Evolutionary conservation across 768 basidiomycete genomes (phyloP), one percentile per base, ranked within the genome.

Genomic region (Suillus bovinus): DNA sequence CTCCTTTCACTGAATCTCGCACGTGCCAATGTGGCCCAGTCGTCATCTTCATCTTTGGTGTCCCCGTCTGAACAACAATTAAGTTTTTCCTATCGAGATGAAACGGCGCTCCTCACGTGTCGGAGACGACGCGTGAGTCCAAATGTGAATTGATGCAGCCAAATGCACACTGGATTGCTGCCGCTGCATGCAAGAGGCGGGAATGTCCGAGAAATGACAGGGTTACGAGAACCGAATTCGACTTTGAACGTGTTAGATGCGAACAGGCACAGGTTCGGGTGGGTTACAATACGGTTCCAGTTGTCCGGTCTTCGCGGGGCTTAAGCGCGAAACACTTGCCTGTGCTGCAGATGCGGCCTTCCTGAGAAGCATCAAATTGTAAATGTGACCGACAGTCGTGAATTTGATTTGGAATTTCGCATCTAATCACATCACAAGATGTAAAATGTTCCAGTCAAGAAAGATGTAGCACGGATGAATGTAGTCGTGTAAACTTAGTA

Each of bases 151-250:
- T 67, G 39, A 36, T 70, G 29, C 67, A 70, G 24, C 67, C 64
- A 22, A 70, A 61, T 16, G 62, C 62, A 41, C 68, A 66, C 42
- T 68, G 69, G n/a, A 70, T 67, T 27, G 58, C 53, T 36, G 59
- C 68, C 55, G n/a, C n/a, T 69, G 53, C n/a, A 70, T 64, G 38
- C 47, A 69, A 58, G 62, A 63, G 13, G 69, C 44, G 8, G 69
- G 69, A 47, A 64, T 14, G 60, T 61, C 22, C 69, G 69, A 41
- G 57, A 66, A 29, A 70, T 69, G 41, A 66, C 63, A n/a, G 69
- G 63, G n/a, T 63, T 53, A 17, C 55, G 61, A 5, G 67, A 68
- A 20, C 61, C 65, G 22, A 68, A 57, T 36, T 61, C 60, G 41
- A 70, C 47, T 57, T 61, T 59, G 57, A 70, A 70, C 14, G 69